A percentile compares a stretch with the other conserved stretches of the same genome.
phyloP scores from a whole-genome alignment of 1,284 basidiomycete genomes.

The Ganoderma lucidum region DNA sequence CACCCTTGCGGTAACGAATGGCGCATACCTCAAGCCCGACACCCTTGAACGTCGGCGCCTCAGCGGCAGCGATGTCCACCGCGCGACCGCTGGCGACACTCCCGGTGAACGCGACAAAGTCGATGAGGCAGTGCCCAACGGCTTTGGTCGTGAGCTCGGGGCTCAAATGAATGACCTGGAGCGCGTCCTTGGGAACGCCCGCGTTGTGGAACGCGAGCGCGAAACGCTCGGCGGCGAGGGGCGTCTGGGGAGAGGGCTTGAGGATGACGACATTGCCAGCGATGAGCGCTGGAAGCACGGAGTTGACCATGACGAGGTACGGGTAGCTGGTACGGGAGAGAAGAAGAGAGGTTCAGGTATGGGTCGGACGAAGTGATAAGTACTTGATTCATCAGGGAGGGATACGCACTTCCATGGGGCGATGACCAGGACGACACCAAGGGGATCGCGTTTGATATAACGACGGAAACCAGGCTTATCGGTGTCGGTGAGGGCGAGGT shows the following conservation, averaged over 20 bases:
- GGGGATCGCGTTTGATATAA: slow-evolving; percentile 82
- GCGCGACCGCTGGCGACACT: slow-evolving; percentile 76
- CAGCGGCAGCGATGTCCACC: slow-evolving; percentile 68
- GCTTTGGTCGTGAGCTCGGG: slow-evolving; percentile 71
- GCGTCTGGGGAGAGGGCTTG: slow-evolving; percentile 96
- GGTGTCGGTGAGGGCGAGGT: slow-evolving; percentile 77
- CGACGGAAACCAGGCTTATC: slow-evolving; percentile 86
- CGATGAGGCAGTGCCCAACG: slow-evolving; percentile 72
- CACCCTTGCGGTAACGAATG: slow-evolving; percentile 17
- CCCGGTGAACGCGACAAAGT: slow-evolving; percentile 93
- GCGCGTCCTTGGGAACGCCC: slow-evolving; percentile 79
- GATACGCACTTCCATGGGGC: slow-evolving; percentile 87
- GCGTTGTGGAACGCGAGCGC: slow-evolving; percentile 72
- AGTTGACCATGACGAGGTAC: slow-evolving; percentile 90
- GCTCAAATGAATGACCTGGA: slow-evolving; percentile 85
- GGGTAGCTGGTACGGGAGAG: slow-evolving; percentile 70
- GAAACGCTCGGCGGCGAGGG: slow-evolving; percentile 86
- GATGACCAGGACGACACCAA: slow-evolving; percentile 90
- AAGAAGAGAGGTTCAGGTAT: slow-evolving; percentile 4
- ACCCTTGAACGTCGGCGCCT: slow-evolving; percentile 79
- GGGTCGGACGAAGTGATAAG: slow-evolving; percentile 7
- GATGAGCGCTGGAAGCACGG: slow-evolving; percentile 88
- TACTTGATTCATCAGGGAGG: neutral
- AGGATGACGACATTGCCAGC: slow-evolving; percentile 90
- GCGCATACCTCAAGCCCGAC: slow-evolving; percentile 74